Evolutionary conservation across 805 yeast genomes (phyloP).

Genomic region (Teunomyces lycoperdinae): DNA sequence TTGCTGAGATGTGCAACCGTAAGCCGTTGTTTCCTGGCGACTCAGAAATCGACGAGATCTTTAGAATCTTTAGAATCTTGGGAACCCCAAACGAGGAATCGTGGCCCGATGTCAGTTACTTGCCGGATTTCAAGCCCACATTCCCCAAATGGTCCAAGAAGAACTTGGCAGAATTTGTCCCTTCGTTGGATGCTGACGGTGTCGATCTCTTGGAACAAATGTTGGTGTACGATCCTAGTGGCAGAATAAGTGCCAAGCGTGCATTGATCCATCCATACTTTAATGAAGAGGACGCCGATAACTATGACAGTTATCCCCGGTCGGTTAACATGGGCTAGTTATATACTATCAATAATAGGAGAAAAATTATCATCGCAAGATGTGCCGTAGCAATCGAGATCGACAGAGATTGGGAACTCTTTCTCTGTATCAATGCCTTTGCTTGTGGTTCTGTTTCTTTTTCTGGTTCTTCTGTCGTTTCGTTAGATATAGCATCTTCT

Average conservation of each 20-base stretch:
- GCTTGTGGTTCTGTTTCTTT: no score
- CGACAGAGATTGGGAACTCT: no score
- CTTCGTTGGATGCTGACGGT: constrained; percentile 79
- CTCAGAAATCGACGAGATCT: constrained; percentile 95
- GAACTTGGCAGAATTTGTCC: constrained; percentile 67
- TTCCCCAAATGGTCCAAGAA: constrained; percentile 88
- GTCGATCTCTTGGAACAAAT: constrained; percentile 76
- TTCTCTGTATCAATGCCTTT: no score
- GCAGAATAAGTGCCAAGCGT: constrained; percentile 89
- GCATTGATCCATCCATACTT: constrained; percentile 89
- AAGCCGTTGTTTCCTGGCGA: constrained; percentile 96
- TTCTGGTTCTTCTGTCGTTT: no score
- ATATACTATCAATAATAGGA: not conserved
- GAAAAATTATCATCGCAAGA: not conserved
- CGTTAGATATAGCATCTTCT: no score
- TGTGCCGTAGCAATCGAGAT: not conserved
- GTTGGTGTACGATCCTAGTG: constrained; percentile 88
- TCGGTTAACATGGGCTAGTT: constrained; percentile 39
- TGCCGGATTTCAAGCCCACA: constrained; percentile 91
- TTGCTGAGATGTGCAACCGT: constrained; percentile 96
- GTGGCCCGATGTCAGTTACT: constrained; percentile 91
- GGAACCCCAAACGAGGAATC: constrained; percentile 92
- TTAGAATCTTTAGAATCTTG: constrained; percentile 84
- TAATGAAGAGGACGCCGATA: constrained; percentile 46
- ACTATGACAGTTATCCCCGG: constrained; percentile 30